Base-by-base conservation (phyloP, 768 basidiomycete species). In the Kwoniella europaea region DNA sequence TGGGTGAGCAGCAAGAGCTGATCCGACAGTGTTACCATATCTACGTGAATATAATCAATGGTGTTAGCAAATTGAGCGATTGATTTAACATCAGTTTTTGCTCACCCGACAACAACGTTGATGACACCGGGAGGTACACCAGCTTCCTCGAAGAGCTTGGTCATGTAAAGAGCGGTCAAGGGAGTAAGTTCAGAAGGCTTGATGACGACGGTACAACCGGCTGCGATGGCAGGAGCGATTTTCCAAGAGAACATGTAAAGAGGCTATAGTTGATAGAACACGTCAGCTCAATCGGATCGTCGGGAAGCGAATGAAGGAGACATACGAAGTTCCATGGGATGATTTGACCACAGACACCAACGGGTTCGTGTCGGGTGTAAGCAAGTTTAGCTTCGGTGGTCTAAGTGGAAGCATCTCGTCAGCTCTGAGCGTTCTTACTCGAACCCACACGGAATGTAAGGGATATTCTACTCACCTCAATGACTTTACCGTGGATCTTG, bases 121-220 rank as follows among this genome's bases (percentile, higher is more conserved):
- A 82, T 73, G 58, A 79, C 79, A 58, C 83, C 83, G 27, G 75
- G 65, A 27, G 82, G 82, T 41, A 79, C 61, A 68, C 80, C 80
- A 67, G 79, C 78, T 57, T 82, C 79, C 50, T 77, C 69, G 79
- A 81, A 71, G 35, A 82, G 73, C 73, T 81, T 75, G 69, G 79
- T 71, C 78, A 82, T 79, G 77, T 79, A 78, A 29, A 78, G 24
- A 55, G 79, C 80, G 63, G 78, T 77, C 53, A 82, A 63, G 13
- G 80, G 80, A 42, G 80, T 82, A 54, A 93, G 81, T 83, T 95
- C 93, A 15, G 92, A 94, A 2, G 94, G 93, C 83, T 97, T 98
- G 90, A 98, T 91, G 77, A 98, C 91, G 79, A 96, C 90, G 24
- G 92, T 93, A 84, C 93, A 95, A 44, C 95, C 94, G 65, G 89